A percentile compares a stretch with the other conserved stretches of the same genome.
Evolutionary conservation across 441 rosid genomes (phyloP).

Genomic region (Flueggea neowawraea): DNA sequence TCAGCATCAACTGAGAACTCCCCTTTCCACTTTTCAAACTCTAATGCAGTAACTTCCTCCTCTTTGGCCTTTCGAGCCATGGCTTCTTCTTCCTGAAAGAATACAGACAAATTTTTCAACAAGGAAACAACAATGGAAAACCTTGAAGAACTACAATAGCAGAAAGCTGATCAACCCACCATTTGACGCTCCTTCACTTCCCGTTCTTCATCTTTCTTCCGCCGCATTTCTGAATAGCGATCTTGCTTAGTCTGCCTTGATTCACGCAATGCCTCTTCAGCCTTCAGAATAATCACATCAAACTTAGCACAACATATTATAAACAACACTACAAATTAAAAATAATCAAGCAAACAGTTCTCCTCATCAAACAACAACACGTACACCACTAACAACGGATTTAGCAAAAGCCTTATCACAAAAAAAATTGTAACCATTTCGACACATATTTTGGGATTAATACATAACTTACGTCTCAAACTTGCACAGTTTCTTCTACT

Average conservation of each 20-base stretch:
- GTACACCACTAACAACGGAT: no score
- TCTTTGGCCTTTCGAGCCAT: slow-evolving; percentile 73
- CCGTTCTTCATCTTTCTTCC: slow-evolving; percentile 87
- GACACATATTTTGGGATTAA: no score
- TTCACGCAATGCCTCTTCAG: slow-evolving; percentile 78
- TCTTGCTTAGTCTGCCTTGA: slow-evolving; percentile 79
- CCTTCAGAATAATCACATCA: slow-evolving; percentile 40
- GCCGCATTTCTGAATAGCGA: slow-evolving; percentile 77
- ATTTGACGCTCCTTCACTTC: slow-evolving; percentile 70
- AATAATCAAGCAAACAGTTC: no score
- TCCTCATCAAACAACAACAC: neutral
- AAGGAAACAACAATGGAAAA: neutral
- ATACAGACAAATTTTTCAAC: slow-evolving; percentile 15
- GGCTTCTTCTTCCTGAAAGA: slow-evolving; percentile 89
- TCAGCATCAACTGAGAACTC: slow-evolving; percentile 92
- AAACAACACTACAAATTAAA: no score
- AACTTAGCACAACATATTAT: neutral
- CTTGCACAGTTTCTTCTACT: no score
- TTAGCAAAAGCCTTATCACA: no score
- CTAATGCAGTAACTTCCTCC: slow-evolving; percentile 94
- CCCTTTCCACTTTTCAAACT: slow-evolving; percentile 96
- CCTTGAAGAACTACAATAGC: slow-evolving; percentile 4
- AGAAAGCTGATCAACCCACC: slow-evolving; percentile 39
- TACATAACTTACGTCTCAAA: no score
- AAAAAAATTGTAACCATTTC: neutral